Evolutionary conservation across 176 grass and related monocot genomes (phyloP).

Genomic region (Alloteropsis semialata): DNA sequence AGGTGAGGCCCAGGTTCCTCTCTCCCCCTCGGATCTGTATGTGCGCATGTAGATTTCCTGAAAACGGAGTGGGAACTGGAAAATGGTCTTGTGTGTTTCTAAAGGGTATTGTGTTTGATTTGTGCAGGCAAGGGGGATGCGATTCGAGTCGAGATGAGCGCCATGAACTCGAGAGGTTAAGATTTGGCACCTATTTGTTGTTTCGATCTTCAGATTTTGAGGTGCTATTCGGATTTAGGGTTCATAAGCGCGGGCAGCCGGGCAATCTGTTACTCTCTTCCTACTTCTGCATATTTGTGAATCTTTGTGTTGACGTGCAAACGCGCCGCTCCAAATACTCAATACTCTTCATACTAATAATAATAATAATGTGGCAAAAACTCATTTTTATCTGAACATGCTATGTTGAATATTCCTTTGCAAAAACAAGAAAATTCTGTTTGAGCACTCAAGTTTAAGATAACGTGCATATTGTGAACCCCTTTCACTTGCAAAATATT

Average conservation of each 20-base stretch:
- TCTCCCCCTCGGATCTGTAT: too few species aligned
- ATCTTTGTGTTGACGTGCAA: too few species aligned
- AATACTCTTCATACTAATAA: too few species aligned
- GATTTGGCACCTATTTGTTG: background rate
- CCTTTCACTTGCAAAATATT: background rate
- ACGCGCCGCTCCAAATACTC: too few species aligned
- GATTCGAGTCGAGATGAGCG: background rate
- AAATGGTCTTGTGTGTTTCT: too few species aligned
- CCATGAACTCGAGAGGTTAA: conserved; percentile 73
- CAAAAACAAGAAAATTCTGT: background rate
- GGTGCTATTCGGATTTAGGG: conserved; percentile 17
- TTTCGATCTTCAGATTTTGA: background rate
- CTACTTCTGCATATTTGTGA: too few species aligned
- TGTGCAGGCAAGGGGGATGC: conserved; percentile 18
- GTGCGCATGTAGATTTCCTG: too few species aligned
- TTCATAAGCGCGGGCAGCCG: background rate
- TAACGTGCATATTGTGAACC: background rate
- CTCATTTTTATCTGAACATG: background rate
- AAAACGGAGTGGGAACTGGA: too few species aligned
- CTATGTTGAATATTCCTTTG: background rate
- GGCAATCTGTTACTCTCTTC: too few species aligned
- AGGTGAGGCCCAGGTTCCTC: too few species aligned
- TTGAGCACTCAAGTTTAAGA: background rate
- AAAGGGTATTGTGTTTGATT: conserved; percentile 3
- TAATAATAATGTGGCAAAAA: background rate